Base-by-base conservation (phyloP, 345 rosid species). In the Trapa bicornis region DNA sequence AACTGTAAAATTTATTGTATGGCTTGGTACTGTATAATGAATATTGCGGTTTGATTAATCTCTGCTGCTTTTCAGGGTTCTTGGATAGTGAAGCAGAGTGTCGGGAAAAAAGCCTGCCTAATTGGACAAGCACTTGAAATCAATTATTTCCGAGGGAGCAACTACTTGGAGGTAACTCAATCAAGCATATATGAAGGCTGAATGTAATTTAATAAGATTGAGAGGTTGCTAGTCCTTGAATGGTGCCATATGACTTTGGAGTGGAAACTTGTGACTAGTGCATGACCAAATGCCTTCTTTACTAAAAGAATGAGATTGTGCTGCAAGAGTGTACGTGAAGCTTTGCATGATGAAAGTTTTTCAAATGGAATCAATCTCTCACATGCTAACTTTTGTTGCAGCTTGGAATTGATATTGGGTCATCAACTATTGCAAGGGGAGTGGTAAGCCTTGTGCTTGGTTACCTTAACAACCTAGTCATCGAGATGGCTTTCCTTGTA, bases 81-180 rank as follows among this genome's bases (percentile, higher is more conserved):
- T 4, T 92, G 98, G 98, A 89, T 89, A 80, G 98, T 92, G 39
- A 92, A 88, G 81, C 97, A 89, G 72, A 92, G 98, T 73, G 97
- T 92, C 2, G 98, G 98, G 69, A 92, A 89, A 80, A 92, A 89
- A 80, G 96, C 97, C 43, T 92, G 98, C 79, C 84, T 89, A 72
- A 73, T 88, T 75, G 98, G 97, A 69, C 98, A 92, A 75, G 98
- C 98, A 29, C 86, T 92, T 72, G 91, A 85, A 77, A 84, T 89
- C 64, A 92, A 88, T 72, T 92, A 92, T 83, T 88, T 89, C 75
- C 88, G 47, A 16, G 98, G 97, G 72, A 84, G 80, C 73, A 92
- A 92, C 87, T 92, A 89, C 77, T 75, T 92, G 53, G 98, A 92
- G 98, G 98, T 89, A 83, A 79, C 47, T 65, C 37, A 33, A 53